phyloP scores from a whole-genome alignment of 1,284 basidiomycete genomes.

The Tilletia setariae region DNA sequence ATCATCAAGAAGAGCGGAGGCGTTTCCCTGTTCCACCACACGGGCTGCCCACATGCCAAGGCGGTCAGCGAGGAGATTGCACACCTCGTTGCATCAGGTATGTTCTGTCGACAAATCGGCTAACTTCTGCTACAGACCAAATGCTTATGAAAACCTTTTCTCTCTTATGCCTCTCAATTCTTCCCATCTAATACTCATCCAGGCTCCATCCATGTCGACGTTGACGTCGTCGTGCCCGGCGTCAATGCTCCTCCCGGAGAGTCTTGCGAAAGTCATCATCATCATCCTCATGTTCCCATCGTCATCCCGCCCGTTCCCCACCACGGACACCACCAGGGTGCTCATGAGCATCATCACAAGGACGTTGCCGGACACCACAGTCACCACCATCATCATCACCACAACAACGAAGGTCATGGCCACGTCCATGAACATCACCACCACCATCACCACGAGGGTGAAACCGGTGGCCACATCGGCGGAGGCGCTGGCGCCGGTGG shows the following conservation, averaged over 20 bases:
- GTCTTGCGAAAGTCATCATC: no score
- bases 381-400: background rate
- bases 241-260: background rate
- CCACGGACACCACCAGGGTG: background rate
- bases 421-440: background rate
- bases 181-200: no score
- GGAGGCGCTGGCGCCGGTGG: no score
- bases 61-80: background rate
- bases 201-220: conserved; percentile 1
- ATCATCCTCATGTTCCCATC: background rate
- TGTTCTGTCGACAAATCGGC: background rate
- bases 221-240: background rate
- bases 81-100: background rate
- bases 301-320: background rate
- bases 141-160: background rate
- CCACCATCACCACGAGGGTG: background rate
- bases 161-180: background rate
- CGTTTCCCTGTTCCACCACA: background rate
- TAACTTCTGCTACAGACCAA: background rate
- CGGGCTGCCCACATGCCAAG: background rate
- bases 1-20: background rate
- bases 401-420: background rate
- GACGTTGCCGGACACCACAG: no score
- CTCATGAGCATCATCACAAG: no score
- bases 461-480: background rate